Base-by-base conservation (phyloP, 1,139 yeast species). In the Protomyces macrosporus region DNA sequence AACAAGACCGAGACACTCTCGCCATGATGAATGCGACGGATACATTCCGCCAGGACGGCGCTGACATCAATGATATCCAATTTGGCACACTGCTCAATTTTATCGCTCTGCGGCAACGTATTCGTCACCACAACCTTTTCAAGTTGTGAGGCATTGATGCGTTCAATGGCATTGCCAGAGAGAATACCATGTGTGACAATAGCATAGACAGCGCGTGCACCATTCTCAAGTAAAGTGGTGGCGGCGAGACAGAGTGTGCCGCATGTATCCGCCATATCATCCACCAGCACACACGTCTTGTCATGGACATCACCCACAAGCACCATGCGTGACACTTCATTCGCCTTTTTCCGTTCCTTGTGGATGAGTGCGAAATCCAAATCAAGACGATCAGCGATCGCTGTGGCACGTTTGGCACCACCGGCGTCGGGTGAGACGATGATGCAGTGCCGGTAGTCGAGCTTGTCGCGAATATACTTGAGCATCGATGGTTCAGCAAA, bases 401-500 rank as follows among this genome's bases (percentile, higher is more conserved):
- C 86, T 0, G 97, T 88, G 40, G 98, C 98, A 68, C 98, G 84
- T 76, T 93, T 93, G 67, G 98, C 98, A 65, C 98, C 98, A 72
- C 98, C 98, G 3, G 98, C 98, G 78, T 93, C 98, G 4, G 98
- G 98, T 0, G 97, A 90, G 32, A 90, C 90, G 67, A 93, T 88
- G 67, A 91, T 89, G 45, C 95, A 85, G 68, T 90, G 85, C 55
- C 83, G 79, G 71, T 76, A 77, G 72, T 81, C 85, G 12, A 54
- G 37, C 67, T 82, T 80, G 53, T 55, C 72, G 16, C 68, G 3
- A 88, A 97, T 69, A 84, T 84, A 69, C 91, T 90, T 74, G 88
- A 91, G 73, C 93, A 82, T 66, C 90, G 90, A 51, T 88, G 97
- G 71, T 88, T 85, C 66, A 98, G 98, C 76, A 91, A 93, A 98